Percentiles rank a stretch among this genome's conserved stretches.
Evolutionary conservation across 768 basidiomycete species (phyloP).

Genomic region (Pleurotus pulmonarius): DNA sequence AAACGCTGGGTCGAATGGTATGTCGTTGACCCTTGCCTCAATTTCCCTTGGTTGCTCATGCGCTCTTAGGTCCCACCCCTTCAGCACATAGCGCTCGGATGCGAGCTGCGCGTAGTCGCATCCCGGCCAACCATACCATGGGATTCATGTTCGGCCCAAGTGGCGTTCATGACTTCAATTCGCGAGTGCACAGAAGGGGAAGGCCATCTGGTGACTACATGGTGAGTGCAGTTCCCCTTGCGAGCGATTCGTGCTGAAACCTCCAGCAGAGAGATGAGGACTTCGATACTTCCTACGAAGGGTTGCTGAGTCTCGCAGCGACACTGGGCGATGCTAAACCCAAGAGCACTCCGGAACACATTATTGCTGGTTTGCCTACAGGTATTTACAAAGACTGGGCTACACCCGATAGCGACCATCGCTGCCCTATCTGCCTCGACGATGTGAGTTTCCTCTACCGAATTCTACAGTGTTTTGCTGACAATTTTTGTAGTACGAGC

Average conservation of each 20-base stretch:
- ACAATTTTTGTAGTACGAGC: slow-evolving; percentile 48
- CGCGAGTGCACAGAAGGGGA: slow-evolving; percentile 15
- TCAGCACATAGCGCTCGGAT: neutral
- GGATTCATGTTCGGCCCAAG: slow-evolving; percentile 14
- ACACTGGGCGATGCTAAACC: slow-evolving; percentile 69
- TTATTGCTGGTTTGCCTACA: slow-evolving; percentile 57
- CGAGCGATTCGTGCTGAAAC: neutral
- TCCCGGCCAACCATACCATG: neutral
- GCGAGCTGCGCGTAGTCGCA: neutral
- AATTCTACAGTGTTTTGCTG: slow-evolving; percentile 9
- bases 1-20: too few relatives aligned
- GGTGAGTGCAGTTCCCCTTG: slow-evolving; percentile 32
- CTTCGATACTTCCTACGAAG: slow-evolving; percentile 75
- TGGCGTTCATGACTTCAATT: slow-evolving; percentile 9
- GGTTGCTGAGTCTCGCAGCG: slow-evolving; percentile 52
- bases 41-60: neutral
- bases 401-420: slow-evolving; percentile 58
- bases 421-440: slow-evolving; percentile 84
- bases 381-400: slow-evolving; percentile 69
- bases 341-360: slow-evolving; percentile 55
- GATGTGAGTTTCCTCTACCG: slow-evolving; percentile 50
- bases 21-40: too few relatives aligned
- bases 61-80: neutral
- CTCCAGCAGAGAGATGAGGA: slow-evolving; percentile 63
- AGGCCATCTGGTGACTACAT: slow-evolving; percentile 43